Conservation (phyloP, 805 yeast species). For the Metschnikowia henanensis region DNA sequence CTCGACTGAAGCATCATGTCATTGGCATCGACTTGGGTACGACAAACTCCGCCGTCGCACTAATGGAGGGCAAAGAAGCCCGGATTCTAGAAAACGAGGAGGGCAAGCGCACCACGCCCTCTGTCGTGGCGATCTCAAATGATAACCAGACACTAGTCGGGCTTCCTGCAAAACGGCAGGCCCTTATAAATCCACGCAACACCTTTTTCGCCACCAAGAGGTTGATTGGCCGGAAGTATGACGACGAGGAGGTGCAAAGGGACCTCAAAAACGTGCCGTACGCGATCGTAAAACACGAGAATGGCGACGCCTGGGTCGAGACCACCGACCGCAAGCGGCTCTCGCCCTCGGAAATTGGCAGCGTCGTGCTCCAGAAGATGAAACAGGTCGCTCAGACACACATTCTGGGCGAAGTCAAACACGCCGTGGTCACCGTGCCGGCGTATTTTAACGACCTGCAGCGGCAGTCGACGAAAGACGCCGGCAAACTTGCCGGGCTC, state of each 20-base stretch:
- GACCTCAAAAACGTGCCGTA: constrained; percentile 66
- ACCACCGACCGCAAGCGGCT: constrained; percentile 40
- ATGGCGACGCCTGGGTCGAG: constrained; percentile 72
- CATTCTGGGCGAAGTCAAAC: constrained; percentile 40
- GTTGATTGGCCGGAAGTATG: constrained; percentile 70
- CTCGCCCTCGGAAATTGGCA: constrained; percentile 75
- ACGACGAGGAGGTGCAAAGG: constrained; percentile 67
- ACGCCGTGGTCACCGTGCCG: constrained; percentile 84
- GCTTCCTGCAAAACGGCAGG: constrained; percentile 73
- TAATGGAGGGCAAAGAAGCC: constrained; percentile 63
- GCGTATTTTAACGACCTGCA: constrained; percentile 83
- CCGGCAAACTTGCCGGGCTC: constrained; percentile 74
- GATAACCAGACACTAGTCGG: constrained; percentile 49
- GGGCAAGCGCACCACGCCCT: constrained; percentile 79
- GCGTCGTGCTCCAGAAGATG: constrained; percentile 63
- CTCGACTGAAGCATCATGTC: constrained; percentile 37
- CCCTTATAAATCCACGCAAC: constrained; percentile 70
- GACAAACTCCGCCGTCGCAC: constrained; percentile 84
- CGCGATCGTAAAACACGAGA: constrained; percentile 54
- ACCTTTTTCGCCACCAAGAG: constrained; percentile 84
- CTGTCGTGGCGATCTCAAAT: constrained; percentile 66
- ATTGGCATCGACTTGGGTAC: constrained; percentile 86
- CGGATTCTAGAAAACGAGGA: constrained; percentile 73
- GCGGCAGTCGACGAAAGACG: constrained; percentile 80
- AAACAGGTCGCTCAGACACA: constrained; percentile 63